Evolutionary conservation across 495 filamentous ascomycete genomes (phyloP), one percentile per base, ranked within the genome.

Genomic region (Penicillium soppii): DNA sequence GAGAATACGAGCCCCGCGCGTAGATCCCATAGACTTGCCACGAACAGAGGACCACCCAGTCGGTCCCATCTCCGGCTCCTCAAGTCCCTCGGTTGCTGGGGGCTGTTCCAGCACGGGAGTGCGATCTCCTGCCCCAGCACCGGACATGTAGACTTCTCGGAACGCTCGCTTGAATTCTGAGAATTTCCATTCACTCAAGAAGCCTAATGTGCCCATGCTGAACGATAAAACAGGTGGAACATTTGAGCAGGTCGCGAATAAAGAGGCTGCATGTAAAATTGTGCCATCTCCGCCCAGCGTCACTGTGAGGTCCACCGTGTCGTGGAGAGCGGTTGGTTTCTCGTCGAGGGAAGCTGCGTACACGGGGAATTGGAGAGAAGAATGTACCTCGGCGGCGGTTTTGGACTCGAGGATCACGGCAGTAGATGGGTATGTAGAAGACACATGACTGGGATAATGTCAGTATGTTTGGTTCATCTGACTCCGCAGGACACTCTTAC

Each of bases 251-350:
- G 84, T 87, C 13, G 89, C 86, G 71, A 97, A 98, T 12, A 98
- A 79, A 17, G 90, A 95, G 3, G 91, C 86, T 9, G 94, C 94
- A 52, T 87, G 91, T 16, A 98, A 71, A 40, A 98, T 96, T 6
- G 94, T 98, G 36, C 94, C 94, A 70, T 98, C 94, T 51, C 94
- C 94, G 33, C 94, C 94, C 38, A 98, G 79, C 0, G 95, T 97
- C 30, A 89, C 82, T 2, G 88, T 85, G 21, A 97, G 75, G 58
- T 98, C 94, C 12, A 90, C 83, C 68, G 95, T 97, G n/a, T 74
- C 65, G 42, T 82, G 72, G 41, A 71, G 62, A 12, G 63, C 62
- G 0, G 58, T 65, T 7, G 59, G 81, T 44, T 69, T 66, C 53
- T 63, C 65, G 51, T 67, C 58, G 43, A 61, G 47, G 16, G 54